These are phyloP conservation scores for Canariomyces notabilis DNA, from an alignment of 2,329 filamentous ascomycete genomes.

Conservation along the genomic window DNA sequence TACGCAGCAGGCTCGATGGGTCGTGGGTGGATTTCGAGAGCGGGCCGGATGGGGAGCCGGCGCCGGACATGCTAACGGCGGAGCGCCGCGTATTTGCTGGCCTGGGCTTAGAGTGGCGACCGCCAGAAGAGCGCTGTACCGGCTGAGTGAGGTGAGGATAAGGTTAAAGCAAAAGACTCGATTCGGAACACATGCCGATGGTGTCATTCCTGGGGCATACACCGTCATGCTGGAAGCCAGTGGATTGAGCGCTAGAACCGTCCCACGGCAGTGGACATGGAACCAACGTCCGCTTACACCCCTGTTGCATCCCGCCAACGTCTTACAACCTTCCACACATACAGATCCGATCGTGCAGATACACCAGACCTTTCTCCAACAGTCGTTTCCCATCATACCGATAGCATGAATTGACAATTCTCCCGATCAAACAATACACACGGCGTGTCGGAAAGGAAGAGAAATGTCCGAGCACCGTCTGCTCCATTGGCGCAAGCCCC, in stretches of 20 bases:
- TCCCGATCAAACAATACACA: too few species aligned
- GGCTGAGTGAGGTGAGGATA: too few species aligned
- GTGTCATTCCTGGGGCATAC: slow-evolving; percentile 10
- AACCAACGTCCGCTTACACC: too few species aligned
- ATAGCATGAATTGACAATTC: too few species aligned
- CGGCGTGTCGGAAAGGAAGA: too few species aligned
- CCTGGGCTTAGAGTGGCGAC: slow-evolving; percentile 62
- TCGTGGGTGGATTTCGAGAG: slow-evolving; percentile 68
- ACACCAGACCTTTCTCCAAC: too few species aligned
- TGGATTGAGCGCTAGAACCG: not conserved
- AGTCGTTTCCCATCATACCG: too few species aligned
- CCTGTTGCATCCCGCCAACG: too few species aligned
- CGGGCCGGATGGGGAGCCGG: slow-evolving; percentile 40
- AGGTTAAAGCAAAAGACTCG: not conserved
- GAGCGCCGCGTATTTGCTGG: slow-evolving; percentile 78
- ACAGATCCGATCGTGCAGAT: too few species aligned
- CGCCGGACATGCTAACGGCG: slow-evolving; percentile 63
- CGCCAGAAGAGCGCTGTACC: slow-evolving; percentile 64
- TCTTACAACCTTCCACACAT: too few species aligned
- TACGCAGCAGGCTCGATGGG: slow-evolving; percentile 63
- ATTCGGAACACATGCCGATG: slow-evolving; percentile 5
- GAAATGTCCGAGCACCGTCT: not conserved
- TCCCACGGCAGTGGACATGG: too few species aligned
- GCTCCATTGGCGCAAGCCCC: not conserved
- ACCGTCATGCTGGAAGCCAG: slow-evolving; percentile 6